Evolutionary conservation across 2,329 filamentous ascomycete species (phyloP).

Genomic region (Ophiostoma sp.): DNA sequence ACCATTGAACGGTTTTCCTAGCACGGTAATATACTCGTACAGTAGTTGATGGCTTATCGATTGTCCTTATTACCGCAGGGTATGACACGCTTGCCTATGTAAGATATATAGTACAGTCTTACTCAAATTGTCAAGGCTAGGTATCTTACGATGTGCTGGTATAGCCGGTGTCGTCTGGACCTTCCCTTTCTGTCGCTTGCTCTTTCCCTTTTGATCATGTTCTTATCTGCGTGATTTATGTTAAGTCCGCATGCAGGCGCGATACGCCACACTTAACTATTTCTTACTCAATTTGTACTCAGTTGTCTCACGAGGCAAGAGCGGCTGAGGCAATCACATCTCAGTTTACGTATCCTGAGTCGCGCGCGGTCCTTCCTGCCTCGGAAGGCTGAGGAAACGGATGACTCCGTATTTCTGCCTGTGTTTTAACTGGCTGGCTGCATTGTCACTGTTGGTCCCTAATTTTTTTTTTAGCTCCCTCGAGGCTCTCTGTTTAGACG

Average conservation of each 20-base stretch:
- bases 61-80: neutral
- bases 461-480: neutral
- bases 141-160: neutral
- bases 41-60: neutral
- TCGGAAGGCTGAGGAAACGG: neutral
- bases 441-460: neutral
- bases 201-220: neutral
- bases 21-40: no score
- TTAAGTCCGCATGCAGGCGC: constrained; percentile 7
- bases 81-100: neutral
- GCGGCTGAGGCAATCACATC: neutral
- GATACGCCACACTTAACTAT: neutral
- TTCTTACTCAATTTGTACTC: neutral
- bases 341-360: neutral
- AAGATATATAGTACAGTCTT: no score
- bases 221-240: constrained; percentile 13
- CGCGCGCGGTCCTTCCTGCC: neutral
- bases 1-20: neutral
- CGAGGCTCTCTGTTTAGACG: neutral
- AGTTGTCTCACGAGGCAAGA: neutral
- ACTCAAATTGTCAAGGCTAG: no score
- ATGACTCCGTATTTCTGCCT: neutral
- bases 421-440: neutral
- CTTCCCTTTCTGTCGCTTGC: neutral
- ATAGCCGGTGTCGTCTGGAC: neutral